These are phyloP conservation scores for Balansia obtecta DNA, from an alignment of 2,329 filamentous ascomycete genomes.

Conservation along the genomic window DNA sequence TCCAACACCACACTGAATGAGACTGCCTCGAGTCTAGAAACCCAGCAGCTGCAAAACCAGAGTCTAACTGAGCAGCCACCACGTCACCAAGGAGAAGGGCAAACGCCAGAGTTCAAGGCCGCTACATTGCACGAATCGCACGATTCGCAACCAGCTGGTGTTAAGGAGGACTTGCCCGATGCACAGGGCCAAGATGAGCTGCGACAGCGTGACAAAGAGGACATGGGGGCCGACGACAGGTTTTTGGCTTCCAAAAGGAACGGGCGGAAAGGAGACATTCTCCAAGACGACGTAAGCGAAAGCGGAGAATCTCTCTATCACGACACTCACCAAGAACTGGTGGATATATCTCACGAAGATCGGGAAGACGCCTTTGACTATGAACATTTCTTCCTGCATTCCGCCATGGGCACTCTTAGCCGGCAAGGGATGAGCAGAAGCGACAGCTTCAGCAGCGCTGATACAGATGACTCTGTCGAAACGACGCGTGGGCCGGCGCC, in stretches of 20 bases:
- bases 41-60: neutral
- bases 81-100: neutral
- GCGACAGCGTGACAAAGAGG: neutral
- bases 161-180: neutral
- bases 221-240: constrained; percentile 1
- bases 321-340: constrained; percentile 42
- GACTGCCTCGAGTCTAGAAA: neutral
- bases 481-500: constrained; percentile 39
- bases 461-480: constrained; percentile 48
- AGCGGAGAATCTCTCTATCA: constrained; percentile 53
- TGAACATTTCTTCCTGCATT: constrained; percentile 89
- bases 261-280: constrained; percentile 12
- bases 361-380: constrained; percentile 94
- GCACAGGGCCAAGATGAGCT: neutral
- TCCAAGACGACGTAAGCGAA: constrained; percentile 37
- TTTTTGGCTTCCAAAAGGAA: constrained; percentile 1
- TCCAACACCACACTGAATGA: neutral
- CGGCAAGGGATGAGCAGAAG: constrained; percentile 17
- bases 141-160: neutral
- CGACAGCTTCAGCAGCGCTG: constrained; percentile 39
- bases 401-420: constrained; percentile 70
- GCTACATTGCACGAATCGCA: constrained; percentile 1
- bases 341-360: constrained; percentile 69
- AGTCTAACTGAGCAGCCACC: constrained; percentile 2
- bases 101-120: neutral